A percentile compares a stretch with the other conserved stretches of the same genome.
Conservation (phyloP, 495 filamentous ascomycete species). For the Aspergillus hancockii region DNA sequence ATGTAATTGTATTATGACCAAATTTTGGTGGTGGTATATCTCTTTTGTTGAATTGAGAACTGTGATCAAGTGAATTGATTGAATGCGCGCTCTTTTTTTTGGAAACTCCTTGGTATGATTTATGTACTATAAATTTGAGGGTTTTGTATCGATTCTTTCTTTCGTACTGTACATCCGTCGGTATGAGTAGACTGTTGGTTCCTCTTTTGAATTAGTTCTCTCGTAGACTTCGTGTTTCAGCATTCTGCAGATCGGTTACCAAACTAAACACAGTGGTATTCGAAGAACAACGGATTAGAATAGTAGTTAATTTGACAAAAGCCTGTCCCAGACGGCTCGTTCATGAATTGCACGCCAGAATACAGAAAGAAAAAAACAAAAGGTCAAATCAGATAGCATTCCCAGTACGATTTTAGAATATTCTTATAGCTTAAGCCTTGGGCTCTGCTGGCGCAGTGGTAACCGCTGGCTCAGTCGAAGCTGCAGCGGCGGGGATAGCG, state of each 20-base stretch:
- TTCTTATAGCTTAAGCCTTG: conserved; percentile 24
- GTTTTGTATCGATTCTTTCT: too few relatives aligned
- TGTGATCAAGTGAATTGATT: too few relatives aligned
- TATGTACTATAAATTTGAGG: too few relatives aligned
- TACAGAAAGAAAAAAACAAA: conserved; percentile 10
- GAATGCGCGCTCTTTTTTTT: too few relatives aligned
- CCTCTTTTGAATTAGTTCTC: too few relatives aligned
- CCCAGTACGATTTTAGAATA: not conserved
- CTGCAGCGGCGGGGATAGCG: conserved; percentile 14
- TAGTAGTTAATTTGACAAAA: conserved; percentile 4
- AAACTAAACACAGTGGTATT: not conserved
- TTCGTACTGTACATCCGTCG: not conserved
- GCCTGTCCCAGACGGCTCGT: conserved; percentile 20
- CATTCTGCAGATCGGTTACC: conserved; percentile 4
- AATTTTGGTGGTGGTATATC: not conserved
- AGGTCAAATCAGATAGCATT: not conserved
- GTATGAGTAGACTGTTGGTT: too few relatives aligned
- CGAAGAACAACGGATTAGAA: not conserved
- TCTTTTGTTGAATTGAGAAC: too few relatives aligned
- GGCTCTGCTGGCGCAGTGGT: conserved; percentile 31
- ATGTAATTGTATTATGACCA: not conserved
- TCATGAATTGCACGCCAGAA: conserved; percentile 2
- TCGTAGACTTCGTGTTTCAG: conserved; percentile 7
- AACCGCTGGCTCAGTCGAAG: conserved; percentile 18
- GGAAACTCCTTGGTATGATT: too few relatives aligned